Percentiles rank a stretch among this genome's conserved stretches.
Evolutionary conservation across 2,329 filamentous ascomycete species (phyloP).

Genomic region (Aspergillus puulaauensis): DNA sequence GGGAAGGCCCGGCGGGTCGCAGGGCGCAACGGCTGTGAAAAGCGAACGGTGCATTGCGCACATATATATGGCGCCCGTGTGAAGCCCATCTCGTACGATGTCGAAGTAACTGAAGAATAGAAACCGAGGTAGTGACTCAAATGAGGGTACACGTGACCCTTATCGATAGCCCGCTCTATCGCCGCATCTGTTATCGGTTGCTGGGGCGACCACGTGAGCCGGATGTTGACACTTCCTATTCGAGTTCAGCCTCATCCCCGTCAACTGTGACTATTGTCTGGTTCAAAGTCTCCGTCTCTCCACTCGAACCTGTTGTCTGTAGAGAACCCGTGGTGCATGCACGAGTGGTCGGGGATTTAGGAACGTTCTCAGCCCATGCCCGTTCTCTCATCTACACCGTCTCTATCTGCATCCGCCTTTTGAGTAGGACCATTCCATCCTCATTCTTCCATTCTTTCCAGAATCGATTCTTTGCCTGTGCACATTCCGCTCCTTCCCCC

Average conservation of each 20-base stretch:
- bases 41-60: slow-evolving; percentile 28
- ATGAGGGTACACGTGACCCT: slow-evolving; percentile 3
- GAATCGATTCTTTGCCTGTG: slow-evolving; percentile 12
- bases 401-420: background rate
- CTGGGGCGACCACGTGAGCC: slow-evolving; percentile 15
- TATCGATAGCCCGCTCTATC: background rate
- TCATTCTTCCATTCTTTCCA: slow-evolving; percentile 24
- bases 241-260: background rate
- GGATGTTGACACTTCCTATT: slow-evolving; percentile 15
- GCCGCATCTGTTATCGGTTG: background rate
- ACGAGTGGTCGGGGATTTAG: slow-evolving; percentile 7
- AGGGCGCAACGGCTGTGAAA: slow-evolving; percentile 9
- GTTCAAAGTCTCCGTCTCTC: slow-evolving; percentile 1
- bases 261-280: background rate
- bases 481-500: slow-evolving; percentile 25
- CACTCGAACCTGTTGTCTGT: background rate
- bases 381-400: slow-evolving; percentile 6
- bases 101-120: background rate
- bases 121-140: background rate
- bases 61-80: slow-evolving; percentile 28
- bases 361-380: background rate
- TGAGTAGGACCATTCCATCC: background rate
- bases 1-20: background rate
- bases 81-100: slow-evolving; percentile 23
- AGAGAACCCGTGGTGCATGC: slow-evolving; percentile 2